Conservation (phyloP, 2,329 filamentous ascomycete species). For the Bisporella sp. region DNA sequence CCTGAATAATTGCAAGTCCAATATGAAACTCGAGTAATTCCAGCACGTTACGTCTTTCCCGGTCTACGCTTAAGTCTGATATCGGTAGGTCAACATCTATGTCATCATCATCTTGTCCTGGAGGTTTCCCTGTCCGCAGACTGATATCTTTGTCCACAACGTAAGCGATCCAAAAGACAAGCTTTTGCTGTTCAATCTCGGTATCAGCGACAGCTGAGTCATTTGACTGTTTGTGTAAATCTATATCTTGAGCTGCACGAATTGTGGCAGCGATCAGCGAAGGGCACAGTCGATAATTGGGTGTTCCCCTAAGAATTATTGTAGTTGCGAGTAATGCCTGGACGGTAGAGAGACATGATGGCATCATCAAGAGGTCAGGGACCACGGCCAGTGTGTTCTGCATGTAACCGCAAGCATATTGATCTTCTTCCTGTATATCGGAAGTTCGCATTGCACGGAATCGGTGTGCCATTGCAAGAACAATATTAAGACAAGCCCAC, state of each 20-base stretch:
- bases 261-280: constrained; percentile 18
- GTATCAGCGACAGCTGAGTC: constrained; percentile 1
- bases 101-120: constrained; percentile 57
- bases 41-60: constrained; percentile 10
- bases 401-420: constrained; percentile 14
- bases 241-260: constrained; percentile 18
- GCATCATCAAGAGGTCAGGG: constrained; percentile 10
- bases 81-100: constrained; percentile 20
- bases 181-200: constrained; percentile 34
- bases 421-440: constrained; percentile 4
- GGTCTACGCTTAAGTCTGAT: background rate
- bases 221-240: constrained; percentile 15
- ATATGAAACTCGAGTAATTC: constrained; percentile 3
- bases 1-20: constrained; percentile 18
- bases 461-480: constrained; percentile 17
- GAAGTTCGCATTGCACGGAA: constrained; percentile 4
- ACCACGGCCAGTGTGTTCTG: constrained; percentile 13
- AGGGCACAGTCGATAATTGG: constrained; percentile 13
- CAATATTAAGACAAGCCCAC: constrained; percentile 22
- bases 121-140: constrained; percentile 51
- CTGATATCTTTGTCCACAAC: constrained; percentile 59
- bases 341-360: constrained; percentile 9
- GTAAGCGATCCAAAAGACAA: constrained; percentile 61
- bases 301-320: constrained; percentile 19
- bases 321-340: constrained; percentile 24